Percentiles rank a stretch among this genome's conserved stretches.
Evolutionary conservation across 164 flowering plant species (phyloP).

Genomic region (Stephania yunnanensis): DNA sequence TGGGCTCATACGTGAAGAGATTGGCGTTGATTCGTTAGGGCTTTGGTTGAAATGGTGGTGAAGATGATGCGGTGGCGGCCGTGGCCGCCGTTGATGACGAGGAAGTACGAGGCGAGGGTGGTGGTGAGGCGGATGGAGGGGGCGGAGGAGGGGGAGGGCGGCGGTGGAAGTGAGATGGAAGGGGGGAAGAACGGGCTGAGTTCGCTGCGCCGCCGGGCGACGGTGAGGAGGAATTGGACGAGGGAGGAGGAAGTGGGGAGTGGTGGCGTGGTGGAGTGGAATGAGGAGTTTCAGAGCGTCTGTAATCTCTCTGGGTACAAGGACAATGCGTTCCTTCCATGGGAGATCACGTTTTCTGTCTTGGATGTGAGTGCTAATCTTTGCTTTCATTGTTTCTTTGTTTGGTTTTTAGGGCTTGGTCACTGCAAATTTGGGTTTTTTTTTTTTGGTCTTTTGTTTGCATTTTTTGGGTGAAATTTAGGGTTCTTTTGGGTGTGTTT

Average conservation of each 20-base stretch:
- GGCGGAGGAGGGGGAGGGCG: slow-evolving; percentile 21
- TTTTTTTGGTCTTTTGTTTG: too few species aligned
- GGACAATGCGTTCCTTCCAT: slow-evolving; percentile 69
- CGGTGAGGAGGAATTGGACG: slow-evolving; percentile 70
- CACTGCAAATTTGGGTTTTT: too few species aligned
- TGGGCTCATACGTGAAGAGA: too few species aligned
- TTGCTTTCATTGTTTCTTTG: slow-evolving; percentile 1
- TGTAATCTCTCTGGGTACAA: slow-evolving; percentile 52
- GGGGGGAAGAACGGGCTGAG: slow-evolving; percentile 61
- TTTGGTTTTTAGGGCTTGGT: slow-evolving; percentile 3
- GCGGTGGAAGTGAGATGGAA: slow-evolving; percentile 91
- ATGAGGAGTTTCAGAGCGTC: slow-evolving; percentile 75
- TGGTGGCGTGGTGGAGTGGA: slow-evolving; percentile 60
- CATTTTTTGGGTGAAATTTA: neutral
- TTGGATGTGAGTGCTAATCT: slow-evolving; percentile 53
- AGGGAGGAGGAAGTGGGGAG: slow-evolving; percentile 39
- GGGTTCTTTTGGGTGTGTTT: neutral
- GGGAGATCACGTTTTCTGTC: slow-evolving; percentile 78
- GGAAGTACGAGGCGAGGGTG: slow-evolving; percentile 71
- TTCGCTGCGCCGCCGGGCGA: slow-evolving; percentile 54
- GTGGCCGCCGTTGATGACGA: slow-evolving; percentile 73
- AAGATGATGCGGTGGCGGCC: slow-evolving; percentile 98
- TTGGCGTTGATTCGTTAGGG: neutral
- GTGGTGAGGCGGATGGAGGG: slow-evolving; percentile 52
- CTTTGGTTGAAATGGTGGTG: slow-evolving; percentile 57